Percentiles rank a stretch among this genome's conserved stretches.
Conservation (phyloP, 768 basidiomycete genomes). For the Tulasnella sp. region DNA sequence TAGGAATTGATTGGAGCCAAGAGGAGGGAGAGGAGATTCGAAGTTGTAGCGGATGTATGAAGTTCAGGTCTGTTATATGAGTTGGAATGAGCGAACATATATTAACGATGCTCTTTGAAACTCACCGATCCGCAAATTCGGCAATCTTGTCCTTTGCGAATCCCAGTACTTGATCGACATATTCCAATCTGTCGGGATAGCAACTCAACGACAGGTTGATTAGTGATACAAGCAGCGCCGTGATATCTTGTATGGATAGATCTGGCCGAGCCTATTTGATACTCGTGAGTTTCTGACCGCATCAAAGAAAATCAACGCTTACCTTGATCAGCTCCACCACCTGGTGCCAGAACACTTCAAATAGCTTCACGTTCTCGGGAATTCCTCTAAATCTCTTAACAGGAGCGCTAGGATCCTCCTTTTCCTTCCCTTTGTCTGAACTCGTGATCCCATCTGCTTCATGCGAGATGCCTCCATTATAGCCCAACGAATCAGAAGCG, state of each 20-base stretch:
- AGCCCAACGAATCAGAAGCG: background rate
- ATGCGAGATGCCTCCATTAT: background rate
- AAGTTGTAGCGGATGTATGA: constrained; percentile 71
- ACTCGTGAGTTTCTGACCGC: background rate
- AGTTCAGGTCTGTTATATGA: constrained; percentile 56
- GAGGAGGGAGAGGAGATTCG: constrained; percentile 82
- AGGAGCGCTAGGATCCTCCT: constrained; percentile 31
- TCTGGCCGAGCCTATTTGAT: constrained; percentile 77
- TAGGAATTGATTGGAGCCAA: constrained; percentile 94
- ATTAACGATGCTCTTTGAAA: background rate
- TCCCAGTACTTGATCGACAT: constrained; percentile 87
- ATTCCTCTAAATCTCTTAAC: constrained; percentile 86
- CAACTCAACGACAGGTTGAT: constrained; percentile 92
- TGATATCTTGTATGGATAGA: constrained; percentile 93
- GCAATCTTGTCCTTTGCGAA: constrained; percentile 80
- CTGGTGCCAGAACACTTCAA: constrained; percentile 98
- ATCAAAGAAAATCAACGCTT: constrained; percentile 20
- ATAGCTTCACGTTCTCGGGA: constrained; percentile 86
- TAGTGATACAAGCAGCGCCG: constrained; percentile 87
- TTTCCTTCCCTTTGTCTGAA: constrained; percentile 42
- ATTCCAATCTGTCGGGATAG: constrained; percentile 93
- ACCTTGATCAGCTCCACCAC: constrained; percentile 97
- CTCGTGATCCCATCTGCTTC: background rate
- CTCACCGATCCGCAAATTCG: constrained; percentile 69
- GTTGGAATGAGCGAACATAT: constrained; percentile 11